Conservation (phyloP, 768 basidiomycete species). For the Termitomyces sp. region DNA sequence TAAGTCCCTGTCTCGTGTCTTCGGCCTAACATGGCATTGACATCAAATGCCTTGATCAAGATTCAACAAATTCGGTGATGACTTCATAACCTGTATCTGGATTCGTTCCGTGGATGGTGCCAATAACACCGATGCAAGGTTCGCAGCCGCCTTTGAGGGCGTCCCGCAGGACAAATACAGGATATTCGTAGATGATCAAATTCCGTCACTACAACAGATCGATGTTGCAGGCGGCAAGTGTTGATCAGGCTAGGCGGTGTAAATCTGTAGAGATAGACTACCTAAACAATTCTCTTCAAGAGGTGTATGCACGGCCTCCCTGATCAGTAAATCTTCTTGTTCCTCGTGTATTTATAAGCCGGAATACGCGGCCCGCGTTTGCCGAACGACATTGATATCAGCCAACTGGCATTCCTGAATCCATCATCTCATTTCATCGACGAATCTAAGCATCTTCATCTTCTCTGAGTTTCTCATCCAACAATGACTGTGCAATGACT, state of each 20-base stretch:
- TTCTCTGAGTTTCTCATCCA: too few relatives aligned
- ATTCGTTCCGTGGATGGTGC: slow-evolving; percentile 42
- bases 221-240: neutral
- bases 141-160: slow-evolving; percentile 19
- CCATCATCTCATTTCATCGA: neutral
- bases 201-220: neutral
- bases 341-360: too few relatives aligned
- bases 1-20: slow-evolving; percentile 19
- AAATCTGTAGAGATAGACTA: neutral
- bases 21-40: neutral
- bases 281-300: neutral
- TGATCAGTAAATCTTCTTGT: too few relatives aligned
- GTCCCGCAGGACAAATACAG: neutral
- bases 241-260: neutral
- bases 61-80: slow-evolving; percentile 30
- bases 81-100: slow-evolving; percentile 39
- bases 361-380: too few relatives aligned
- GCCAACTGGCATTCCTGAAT: too few relatives aligned
- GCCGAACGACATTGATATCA: too few relatives aligned
- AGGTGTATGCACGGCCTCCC: too few relatives aligned
- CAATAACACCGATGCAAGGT: slow-evolving; percentile 35
- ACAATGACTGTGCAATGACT: neutral
- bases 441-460: neutral
- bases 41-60: slow-evolving; percentile 15
- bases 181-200: neutral